Evolutionary conservation across 2,329 filamentous ascomycete species (phyloP), one percentile per base, ranked within the genome.

Genomic region (Coniochaeta sp.): DNA sequence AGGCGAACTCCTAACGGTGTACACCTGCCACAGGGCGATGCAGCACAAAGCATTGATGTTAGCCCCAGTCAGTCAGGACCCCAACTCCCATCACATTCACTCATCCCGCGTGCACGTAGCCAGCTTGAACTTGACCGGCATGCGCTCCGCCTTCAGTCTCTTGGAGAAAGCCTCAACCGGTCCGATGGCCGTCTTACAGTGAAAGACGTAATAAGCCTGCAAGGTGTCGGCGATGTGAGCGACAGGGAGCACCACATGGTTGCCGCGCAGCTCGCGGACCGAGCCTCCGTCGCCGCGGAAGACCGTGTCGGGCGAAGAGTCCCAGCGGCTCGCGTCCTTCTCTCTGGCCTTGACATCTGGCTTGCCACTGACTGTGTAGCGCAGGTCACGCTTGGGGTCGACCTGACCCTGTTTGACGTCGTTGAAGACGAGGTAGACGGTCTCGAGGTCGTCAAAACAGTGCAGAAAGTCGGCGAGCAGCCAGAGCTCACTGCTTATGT

Each of bases 71-170:
- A 40, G 16, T 40, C 16, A 40, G n/a, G n/a, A n/a, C n/a, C n/a
- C n/a, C n/a, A n/a, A 9, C 2, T n/a, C 22, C 47, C 3, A 2
- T 7, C 47, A 14, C 32, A 55, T 55, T 55, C 54, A 55, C 54
- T 55, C 54, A 19, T 55, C 54, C 17, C 17, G 19, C 30, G 32
- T 38, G 30, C 28, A 34, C 2, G 34, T 28, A 14, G 54, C 54
- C 54, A 55, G 6, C 54, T 55, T 55, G n/a, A 55, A 55, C 54
- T 34, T 34, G 28, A 55, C 54, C 30, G n/a, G 54, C n/a, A 24
- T 17, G 3, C 54, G 54, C 54, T 55, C 28, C 30, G 54, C 30
- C 30, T 38, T 34, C 14, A 12, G 9, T 22, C 54, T 34, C 54
- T 22, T 2, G 30, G 54, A 55, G n/a, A 38, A n/a, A 22, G 54